Evolutionary conservation across 2,329 filamentous ascomycete species (phyloP), one percentile per base, ranked within the genome.

Genomic region (Aureobasidium pullulans): DNA sequence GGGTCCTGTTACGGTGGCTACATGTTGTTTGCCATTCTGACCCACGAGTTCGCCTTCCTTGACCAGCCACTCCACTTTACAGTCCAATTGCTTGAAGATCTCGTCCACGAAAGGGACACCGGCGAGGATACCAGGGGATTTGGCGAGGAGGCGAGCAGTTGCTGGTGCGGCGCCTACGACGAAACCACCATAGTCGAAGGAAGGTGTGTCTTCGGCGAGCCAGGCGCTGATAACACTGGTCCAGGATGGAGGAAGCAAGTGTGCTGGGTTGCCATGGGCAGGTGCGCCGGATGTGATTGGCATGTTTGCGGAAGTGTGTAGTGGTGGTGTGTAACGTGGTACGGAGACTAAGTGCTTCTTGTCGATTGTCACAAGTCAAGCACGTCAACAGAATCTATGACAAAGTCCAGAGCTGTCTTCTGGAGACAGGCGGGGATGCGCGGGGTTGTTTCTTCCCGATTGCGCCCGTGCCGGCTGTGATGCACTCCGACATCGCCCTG

Each of bases 111-210:
- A 99, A 2, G 94, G 94, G 3, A 94, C 84, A 59, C 94, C 94
- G 42, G 94, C 94, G 48, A 99, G 79, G 50, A 97, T 81, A 63
- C 94, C 94, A 75, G 83, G 61, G n/a, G 65, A 68, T 69, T 85
- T 86, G 2, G 83, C 83, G 23, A 85, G 70, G 19, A 85, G 66
- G 32, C 74, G 74, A 2, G 78, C 78, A 65, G 78, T 77, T 1
- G 75, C 75, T 9, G 75, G 69, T 15, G 75, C 76, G 40, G 88
- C 84, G 64, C 94, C 94, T 28, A 99, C 94, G 6, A 99, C 94
- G 73, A 96, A 99, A 62, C 94, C 94, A 68, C 90, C 94, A 72
- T 96, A 96, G 79, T 99, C 94, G 75, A 96, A 93, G 57, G 90
- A 94, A 4, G 94, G 94, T 3, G 91, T 95, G 77, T 99, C 94